A percentile compares a stretch with the other conserved stretches of the same genome.
Conservation (phyloP, 257 asterid genomes). For the Avicennia marina region DNA sequence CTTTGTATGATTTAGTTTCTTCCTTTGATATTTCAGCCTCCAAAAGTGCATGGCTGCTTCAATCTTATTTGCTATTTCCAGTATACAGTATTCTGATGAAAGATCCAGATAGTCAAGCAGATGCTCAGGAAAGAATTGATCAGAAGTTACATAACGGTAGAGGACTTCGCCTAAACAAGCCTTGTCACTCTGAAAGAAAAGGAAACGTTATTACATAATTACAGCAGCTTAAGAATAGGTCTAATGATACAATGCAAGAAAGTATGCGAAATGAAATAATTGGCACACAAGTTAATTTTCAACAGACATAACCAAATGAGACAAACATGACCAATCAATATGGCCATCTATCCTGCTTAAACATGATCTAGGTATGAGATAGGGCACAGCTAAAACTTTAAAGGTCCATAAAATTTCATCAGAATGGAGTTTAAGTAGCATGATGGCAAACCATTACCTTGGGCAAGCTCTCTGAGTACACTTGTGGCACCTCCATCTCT, state of each 20-base stretch:
- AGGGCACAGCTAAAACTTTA: too few relatives aligned
- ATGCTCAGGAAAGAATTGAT: slow-evolving; percentile 69
- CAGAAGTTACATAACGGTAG: slow-evolving; percentile 61
- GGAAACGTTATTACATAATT: neutral
- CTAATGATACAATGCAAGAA: neutral
- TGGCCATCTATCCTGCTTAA: too few relatives aligned
- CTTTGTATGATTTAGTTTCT: slow-evolving; percentile 33
- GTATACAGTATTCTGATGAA: slow-evolving; percentile 65
- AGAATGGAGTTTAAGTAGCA: too few relatives aligned
- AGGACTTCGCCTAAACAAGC: slow-evolving; percentile 76
- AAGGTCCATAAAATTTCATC: too few relatives aligned
- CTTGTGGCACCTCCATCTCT: slow-evolving; percentile 79
- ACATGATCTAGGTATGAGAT: too few relatives aligned
- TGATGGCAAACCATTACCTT: slow-evolving; percentile 64
- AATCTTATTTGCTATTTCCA: slow-evolving; percentile 74
- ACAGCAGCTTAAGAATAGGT: neutral
- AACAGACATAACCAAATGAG: too few relatives aligned
- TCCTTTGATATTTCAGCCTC: slow-evolving; percentile 59
- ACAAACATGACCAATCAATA: too few relatives aligned
- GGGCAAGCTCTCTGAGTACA: slow-evolving; percentile 68
- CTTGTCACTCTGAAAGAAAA: slow-evolving; percentile 65
- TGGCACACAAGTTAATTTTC: too few relatives aligned
- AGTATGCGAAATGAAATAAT: too few relatives aligned
- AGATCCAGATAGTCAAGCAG: slow-evolving; percentile 71
- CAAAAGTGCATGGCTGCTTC: slow-evolving; percentile 74